Base-by-base conservation (phyloP, 1,284 basidiomycete species). In the Rhodotorula sp. region DNA sequence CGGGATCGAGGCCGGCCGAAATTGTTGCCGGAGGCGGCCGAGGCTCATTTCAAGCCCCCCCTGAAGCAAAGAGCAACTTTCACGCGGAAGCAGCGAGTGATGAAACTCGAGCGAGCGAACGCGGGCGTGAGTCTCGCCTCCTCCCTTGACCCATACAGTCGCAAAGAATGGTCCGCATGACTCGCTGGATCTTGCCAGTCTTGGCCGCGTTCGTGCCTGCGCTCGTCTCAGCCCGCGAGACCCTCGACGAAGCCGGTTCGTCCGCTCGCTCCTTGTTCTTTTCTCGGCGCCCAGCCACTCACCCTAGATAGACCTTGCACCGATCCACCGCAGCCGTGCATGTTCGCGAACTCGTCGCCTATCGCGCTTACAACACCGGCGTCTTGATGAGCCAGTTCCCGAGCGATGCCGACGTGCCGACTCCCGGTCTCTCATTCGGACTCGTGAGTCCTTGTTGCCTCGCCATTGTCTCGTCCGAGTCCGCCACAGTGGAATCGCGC, bases 191-290 rank as follows among this genome's bases (percentile, higher is more conserved):
- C 5, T 1, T 45, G 2, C 54, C 67, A 54, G 38, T 62, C 16
- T 49, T 60, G 3, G 63, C 67, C 1, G 12, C 60, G 18, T 26
- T 64, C 26, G 43, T 56, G 0, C 34, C 50, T 47, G 21, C 50
- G 10, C 48, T 38, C 26, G 66, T 56, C 16, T 3, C 45, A 5
- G 74, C 74, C 1, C 56, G 74, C 23, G 74, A 76, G 34, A 72
- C 74, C 2, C 60, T 71, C 43, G 69, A 74, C 23, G 72, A 76
- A 66, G 70, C 72, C 49, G 72, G 74, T 71, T 21, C 62, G 71
- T 65, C 28, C 28, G 28, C 47, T 19, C n/a, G 18, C 23, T 43
- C 23, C 48, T 5, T 47, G 50, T 34, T 28, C 56, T 38, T 62
- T 34, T 28, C 56, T 38, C 67, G 21, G 57, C 38, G 5, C 57